Evolutionary conservation across 352 stramenopile genomes (phyloP).

Genomic region (Globisporangium camurandrum): DNA sequence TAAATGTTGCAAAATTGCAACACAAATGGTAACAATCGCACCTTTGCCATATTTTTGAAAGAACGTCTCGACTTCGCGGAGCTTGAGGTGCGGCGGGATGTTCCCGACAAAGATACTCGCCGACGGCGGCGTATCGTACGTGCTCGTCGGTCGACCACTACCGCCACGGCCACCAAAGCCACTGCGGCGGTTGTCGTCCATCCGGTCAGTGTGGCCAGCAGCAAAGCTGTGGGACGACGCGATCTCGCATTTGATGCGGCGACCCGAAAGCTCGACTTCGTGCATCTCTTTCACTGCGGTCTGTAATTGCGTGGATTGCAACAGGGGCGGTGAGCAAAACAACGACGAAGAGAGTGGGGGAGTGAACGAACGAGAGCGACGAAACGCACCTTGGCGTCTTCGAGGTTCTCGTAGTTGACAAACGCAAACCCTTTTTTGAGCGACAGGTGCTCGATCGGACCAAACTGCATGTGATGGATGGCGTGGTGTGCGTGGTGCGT

Average conservation of each 20-base stretch:
- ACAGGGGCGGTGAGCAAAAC: neutral
- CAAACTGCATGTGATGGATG: slow-evolving; percentile 24
- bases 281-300: slow-evolving; percentile 42
- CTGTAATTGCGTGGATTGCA: slow-evolving; percentile 3
- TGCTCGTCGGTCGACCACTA: too few relatives aligned
- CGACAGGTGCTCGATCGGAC: slow-evolving; percentile 30
- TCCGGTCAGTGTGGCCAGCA: too few relatives aligned
- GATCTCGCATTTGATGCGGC: slow-evolving; percentile 38
- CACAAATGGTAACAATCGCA: slow-evolving; percentile 2
- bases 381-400: slow-evolving; percentile 28
- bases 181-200: neutral
- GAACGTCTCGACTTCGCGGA: slow-evolving; percentile 45
- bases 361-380: neutral
- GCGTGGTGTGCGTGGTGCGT: neutral
- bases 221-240: slow-evolving; percentile 12
- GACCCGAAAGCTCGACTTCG: slow-evolving; percentile 31
- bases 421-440: slow-evolving; percentile 61
- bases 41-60: slow-evolving; percentile 51
- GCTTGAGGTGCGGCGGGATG: slow-evolving; percentile 53
- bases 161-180: neutral
- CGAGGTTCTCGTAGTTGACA: slow-evolving; percentile 37
- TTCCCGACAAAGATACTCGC: slow-evolving; percentile 57
- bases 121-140: slow-evolving; percentile 14
- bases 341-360: neutral
- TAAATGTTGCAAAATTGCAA: slow-evolving; percentile 3